Conservation (phyloP, 768 basidiomycete genomes). For the Nidularia pulvinata region DNA sequence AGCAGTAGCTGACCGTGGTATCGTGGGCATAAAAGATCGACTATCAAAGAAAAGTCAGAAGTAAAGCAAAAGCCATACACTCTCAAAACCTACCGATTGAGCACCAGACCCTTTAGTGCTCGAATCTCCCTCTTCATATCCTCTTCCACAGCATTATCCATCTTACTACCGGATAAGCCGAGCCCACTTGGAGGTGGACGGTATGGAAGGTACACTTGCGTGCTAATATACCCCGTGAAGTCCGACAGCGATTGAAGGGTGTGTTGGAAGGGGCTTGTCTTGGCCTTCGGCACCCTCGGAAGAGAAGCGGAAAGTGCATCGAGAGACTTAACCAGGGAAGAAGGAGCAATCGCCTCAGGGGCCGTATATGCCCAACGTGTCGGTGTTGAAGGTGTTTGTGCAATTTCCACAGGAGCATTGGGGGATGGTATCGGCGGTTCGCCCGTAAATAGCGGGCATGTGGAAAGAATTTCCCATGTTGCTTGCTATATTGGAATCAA, state of each 20-base stretch:
- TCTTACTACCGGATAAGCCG: constrained; percentile 20
- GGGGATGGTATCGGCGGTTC: constrained; percentile 13
- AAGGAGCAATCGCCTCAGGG: constrained; percentile 27
- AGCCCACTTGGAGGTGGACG: constrained; percentile 23
- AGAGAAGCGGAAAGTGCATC: constrained; percentile 29
- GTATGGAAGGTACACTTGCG: constrained; percentile 65
- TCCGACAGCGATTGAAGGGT: constrained; percentile 68
- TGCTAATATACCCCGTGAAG: constrained; percentile 78
- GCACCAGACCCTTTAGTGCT: constrained; percentile 75
- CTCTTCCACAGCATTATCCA: constrained; percentile 51
- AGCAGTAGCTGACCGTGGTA: constrained; percentile 11
- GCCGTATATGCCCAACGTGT: constrained; percentile 38
- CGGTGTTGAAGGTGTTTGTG: constrained; percentile 11
- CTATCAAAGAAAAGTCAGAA: constrained; percentile 14
- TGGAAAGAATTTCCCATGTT: constrained; percentile 64
- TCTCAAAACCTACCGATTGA: constrained; percentile 59
- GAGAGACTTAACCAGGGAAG: constrained; percentile 36
- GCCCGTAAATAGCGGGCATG: constrained; percentile 49
- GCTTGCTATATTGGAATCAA: constrained; percentile 26
- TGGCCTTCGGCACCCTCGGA: constrained; percentile 25
- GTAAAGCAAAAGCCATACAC: background rate
- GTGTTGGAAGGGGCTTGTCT: constrained; percentile 47
- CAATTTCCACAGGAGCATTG: constrained; percentile 12
- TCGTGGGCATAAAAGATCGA: constrained; percentile 37
- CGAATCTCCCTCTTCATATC: constrained; percentile 75